These are phyloP conservation scores for Lithocarpus polystachyus DNA, from an alignment of 306 rosid species.

Conservation along the genomic window DNA sequence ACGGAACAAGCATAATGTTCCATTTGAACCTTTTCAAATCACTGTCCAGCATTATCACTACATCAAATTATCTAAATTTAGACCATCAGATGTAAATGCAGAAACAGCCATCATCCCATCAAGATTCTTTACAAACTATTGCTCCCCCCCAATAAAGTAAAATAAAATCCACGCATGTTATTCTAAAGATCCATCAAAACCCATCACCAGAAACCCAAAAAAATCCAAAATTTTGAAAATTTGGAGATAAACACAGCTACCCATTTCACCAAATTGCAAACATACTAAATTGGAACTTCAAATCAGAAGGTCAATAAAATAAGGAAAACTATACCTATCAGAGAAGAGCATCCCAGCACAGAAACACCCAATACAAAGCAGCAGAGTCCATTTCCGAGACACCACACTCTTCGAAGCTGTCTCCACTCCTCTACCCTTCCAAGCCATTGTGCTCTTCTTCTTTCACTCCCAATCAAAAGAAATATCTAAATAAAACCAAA, in stretches of 20 bases:
- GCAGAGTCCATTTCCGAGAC: conserved; percentile 51
- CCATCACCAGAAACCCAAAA: background rate
- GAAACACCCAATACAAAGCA: conserved; percentile 51
- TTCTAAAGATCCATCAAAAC: background rate
- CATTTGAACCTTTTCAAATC: background rate
- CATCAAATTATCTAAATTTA: background rate
- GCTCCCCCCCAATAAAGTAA: too few relatives aligned
- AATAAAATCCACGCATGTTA: background rate
- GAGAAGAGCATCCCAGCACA: conserved; percentile 64
- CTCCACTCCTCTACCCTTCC: conserved; percentile 48
- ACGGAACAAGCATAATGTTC: background rate
- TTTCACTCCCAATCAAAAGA: conserved; percentile 8
- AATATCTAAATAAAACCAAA: conserved; percentile 8
- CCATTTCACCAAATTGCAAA: conserved; percentile 18
- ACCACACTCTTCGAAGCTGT: conserved; percentile 32
- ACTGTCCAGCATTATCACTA: conserved; percentile 1
- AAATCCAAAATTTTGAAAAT: background rate
- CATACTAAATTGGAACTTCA: background rate
- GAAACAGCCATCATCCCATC: conserved; percentile 8
- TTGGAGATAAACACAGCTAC: conserved; percentile 1
- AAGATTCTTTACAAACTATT: background rate
- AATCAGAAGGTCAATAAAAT: background rate
- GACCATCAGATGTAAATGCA: background rate
- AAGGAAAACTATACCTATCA: conserved; percentile 33
- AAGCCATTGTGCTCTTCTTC: conserved; percentile 26